Evolutionary conservation across 2,329 filamentous ascomycete genomes (phyloP).

Genomic region (Trichoderma guizhouense): DNA sequence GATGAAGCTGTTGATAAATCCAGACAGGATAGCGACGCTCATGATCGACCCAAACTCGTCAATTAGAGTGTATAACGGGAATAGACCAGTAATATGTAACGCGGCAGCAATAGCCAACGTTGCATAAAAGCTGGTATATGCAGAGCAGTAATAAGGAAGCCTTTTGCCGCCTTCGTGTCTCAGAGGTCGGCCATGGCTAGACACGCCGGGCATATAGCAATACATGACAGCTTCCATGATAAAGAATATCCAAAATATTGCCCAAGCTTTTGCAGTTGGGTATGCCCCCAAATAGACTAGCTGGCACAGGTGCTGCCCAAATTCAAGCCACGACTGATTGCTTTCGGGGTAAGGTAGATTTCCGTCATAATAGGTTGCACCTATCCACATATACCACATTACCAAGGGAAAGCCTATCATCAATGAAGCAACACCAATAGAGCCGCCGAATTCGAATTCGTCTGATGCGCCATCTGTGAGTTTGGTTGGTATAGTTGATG

Average conservation of each 20-base stretch:
- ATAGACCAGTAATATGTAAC: constrained; percentile 78
- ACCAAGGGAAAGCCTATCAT: constrained; percentile 91
- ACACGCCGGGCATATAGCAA: constrained; percentile 80
- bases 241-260: constrained; percentile 93
- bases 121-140: constrained; percentile 79
- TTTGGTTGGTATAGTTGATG: neutral
- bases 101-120: constrained; percentile 67
- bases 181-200: constrained; percentile 82
- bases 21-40: constrained; percentile 88
- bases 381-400: constrained; percentile 99
- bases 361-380: constrained; percentile 87
- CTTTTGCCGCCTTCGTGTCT: constrained; percentile 79
- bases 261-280: constrained; percentile 78
- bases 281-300: constrained; percentile 82
- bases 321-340: constrained; percentile 67
- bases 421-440: constrained; percentile 73
- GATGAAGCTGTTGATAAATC: constrained; percentile 75
- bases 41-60: constrained; percentile 94
- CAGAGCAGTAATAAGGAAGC: constrained; percentile 92
- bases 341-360: constrained; percentile 66
- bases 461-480: constrained; percentile 39
- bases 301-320: constrained; percentile 65
- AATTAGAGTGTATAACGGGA: constrained; percentile 86
- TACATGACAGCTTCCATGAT: constrained; percentile 81
- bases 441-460: constrained; percentile 81